A percentile compares a stretch with the other conserved stretches of the same genome.
Evolutionary conservation across 495 filamentous ascomycete genomes (phyloP).

Genomic region (Lindgomyces ingoldianus): DNA sequence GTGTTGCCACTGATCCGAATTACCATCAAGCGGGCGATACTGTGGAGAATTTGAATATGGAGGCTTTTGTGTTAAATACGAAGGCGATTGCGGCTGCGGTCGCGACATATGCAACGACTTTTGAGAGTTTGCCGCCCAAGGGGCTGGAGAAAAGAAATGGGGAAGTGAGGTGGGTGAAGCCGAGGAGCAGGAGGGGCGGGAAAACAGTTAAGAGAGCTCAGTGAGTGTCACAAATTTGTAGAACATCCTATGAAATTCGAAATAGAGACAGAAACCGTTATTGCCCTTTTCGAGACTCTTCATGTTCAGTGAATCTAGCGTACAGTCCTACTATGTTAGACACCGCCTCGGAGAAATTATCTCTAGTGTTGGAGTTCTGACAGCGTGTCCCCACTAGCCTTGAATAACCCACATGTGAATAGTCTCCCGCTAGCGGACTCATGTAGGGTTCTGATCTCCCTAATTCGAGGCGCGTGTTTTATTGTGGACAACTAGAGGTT

Average conservation of each 20-base stretch:
- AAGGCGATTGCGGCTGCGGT: constrained; percentile 65
- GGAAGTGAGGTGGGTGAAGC: background rate
- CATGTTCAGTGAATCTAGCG: too few relatives aligned
- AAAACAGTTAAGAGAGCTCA: constrained; percentile 5
- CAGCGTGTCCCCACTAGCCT: too few relatives aligned
- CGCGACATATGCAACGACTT: constrained; percentile 61
- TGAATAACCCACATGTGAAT: too few relatives aligned
- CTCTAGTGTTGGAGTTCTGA: too few relatives aligned
- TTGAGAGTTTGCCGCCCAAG: constrained; percentile 49
- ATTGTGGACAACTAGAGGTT: too few relatives aligned
- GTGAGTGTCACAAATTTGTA: background rate
- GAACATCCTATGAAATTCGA: background rate
- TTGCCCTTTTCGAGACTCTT: too few relatives aligned
- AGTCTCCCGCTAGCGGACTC: too few relatives aligned
- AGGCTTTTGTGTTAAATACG: constrained; percentile 62
- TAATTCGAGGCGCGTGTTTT: too few relatives aligned
- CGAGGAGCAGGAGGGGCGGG: constrained; percentile 10
- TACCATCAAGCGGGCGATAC: constrained; percentile 64
- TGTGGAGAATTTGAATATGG: constrained; percentile 59
- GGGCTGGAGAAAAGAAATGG: constrained; percentile 5
- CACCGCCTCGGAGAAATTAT: too few relatives aligned
- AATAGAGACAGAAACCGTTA: too few relatives aligned
- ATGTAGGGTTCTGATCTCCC: too few relatives aligned
- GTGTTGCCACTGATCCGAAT: constrained; percentile 60
- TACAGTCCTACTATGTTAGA: too few relatives aligned